phyloP scores from a whole-genome alignment of 1,284 basidiomycete species.

The Pisolithus thermaeus region DNA sequence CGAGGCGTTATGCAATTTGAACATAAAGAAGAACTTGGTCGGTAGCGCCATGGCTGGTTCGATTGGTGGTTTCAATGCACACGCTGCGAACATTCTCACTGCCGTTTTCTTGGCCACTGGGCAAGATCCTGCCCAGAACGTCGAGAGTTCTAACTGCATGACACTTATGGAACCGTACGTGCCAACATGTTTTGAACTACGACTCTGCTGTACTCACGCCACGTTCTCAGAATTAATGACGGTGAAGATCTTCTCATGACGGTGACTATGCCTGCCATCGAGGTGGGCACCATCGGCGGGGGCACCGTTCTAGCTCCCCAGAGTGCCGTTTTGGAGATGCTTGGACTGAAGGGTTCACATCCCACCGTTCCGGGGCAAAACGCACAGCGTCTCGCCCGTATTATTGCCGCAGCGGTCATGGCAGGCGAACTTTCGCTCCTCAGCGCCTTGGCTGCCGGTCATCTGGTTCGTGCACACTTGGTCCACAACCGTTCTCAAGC shows the following conservation, averaged over 20 bases:
- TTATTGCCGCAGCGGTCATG: constrained; percentile 90
- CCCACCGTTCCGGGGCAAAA: constrained; percentile 80
- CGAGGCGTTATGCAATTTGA: constrained; percentile 84
- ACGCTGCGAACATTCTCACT: constrained; percentile 96
- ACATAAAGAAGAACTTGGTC: constrained; percentile 96
- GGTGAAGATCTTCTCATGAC: constrained; percentile 90
- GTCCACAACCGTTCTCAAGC: constrained; percentile 74
- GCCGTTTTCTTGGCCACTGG: constrained; percentile 95
- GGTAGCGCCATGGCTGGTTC: constrained; percentile 98
- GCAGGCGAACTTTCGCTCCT: constrained; percentile 90
- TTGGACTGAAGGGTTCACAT: constrained; percentile 86
- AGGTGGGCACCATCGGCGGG: constrained; percentile 95
- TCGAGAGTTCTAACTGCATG: constrained; percentile 98
- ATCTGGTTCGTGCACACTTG: constrained; percentile 86
- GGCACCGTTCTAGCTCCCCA: constrained; percentile 91
- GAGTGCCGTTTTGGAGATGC: constrained; percentile 86
- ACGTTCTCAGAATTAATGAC: constrained; percentile 64
- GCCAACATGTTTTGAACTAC: constrained; percentile 3
- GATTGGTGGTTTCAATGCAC: constrained; percentile 97
- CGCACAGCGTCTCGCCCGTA: constrained; percentile 79
- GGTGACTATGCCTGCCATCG: constrained; percentile 92
- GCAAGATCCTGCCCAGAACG: constrained; percentile 98
- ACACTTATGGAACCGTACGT: constrained; percentile 97
- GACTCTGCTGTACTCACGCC: background rate
- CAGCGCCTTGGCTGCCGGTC: constrained; percentile 86